A percentile compares a stretch with the other conserved stretches of the same genome.
Conservation (phyloP, 768 basidiomycete genomes). For the Lyophyllum semitale region DNA sequence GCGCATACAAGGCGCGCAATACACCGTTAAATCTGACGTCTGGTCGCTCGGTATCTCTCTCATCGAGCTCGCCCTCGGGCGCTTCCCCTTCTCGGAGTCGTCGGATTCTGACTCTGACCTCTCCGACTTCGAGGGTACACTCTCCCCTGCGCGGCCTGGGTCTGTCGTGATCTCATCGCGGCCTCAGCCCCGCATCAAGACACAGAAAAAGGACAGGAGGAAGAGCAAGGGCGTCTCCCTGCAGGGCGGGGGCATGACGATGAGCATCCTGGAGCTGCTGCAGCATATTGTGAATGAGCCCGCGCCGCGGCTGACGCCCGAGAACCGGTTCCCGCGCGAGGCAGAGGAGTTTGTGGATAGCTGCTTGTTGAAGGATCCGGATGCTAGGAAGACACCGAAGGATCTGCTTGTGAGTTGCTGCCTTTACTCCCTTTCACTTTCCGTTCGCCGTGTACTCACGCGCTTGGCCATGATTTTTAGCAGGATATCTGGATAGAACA, state of each 20-base stretch:
- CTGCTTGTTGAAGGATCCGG: conserved; percentile 90
- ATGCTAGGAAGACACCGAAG: conserved; percentile 80
- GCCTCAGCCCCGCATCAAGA: conserved; percentile 37
- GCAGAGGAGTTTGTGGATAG: conserved; percentile 87
- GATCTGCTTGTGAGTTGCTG: conserved; percentile 69
- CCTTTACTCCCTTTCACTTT: background rate
- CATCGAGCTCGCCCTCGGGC: conserved; percentile 94
- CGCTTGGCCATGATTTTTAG: conserved; percentile 41
- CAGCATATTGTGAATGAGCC: conserved; percentile 99
- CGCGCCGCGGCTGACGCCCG: conserved; percentile 81
- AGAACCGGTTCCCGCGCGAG: conserved; percentile 66
- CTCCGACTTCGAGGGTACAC: conserved; percentile 79
- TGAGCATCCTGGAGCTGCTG: conserved; percentile 95
- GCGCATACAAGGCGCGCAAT: conserved; percentile 97
- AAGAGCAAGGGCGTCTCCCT: conserved; percentile 92
- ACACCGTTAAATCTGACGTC: conserved; percentile 98
- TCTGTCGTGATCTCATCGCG: conserved; percentile 45
- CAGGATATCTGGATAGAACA: conserved; percentile 75
- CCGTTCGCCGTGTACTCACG: no score
- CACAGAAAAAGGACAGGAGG: conserved; percentile 73
- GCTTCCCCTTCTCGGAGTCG: conserved; percentile 94
- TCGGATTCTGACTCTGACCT: conserved; percentile 76
- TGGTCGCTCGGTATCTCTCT: conserved; percentile 98
- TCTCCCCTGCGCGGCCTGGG: conserved; percentile 70
- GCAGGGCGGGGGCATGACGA: conserved; percentile 95